phyloP scores from a whole-genome alignment of 768 basidiomycete species.

The Calocera viscosa region DNA sequence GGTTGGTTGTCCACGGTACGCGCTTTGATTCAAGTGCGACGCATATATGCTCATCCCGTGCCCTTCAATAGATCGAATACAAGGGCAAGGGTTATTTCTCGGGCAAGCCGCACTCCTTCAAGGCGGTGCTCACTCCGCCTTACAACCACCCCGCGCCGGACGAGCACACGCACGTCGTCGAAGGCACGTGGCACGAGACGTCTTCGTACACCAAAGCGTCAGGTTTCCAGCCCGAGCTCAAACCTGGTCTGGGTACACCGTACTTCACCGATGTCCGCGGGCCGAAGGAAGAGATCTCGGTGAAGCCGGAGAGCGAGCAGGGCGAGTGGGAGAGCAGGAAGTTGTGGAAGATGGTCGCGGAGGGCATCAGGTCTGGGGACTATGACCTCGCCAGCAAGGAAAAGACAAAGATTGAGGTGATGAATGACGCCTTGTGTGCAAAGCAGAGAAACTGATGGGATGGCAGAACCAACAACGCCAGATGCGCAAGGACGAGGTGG shows the following conservation, averaged over 20 bases:
- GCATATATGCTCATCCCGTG: conserved; percentile 16
- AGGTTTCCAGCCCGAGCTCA: conserved; percentile 36
- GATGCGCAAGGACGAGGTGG: conserved; percentile 65
- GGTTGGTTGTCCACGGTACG: conserved; percentile 46
- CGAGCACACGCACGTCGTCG: conserved; percentile 41
- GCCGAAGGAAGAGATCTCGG: conserved; percentile 63
- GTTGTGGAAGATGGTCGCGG: conserved; percentile 76
- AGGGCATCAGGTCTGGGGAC: conserved; percentile 81
- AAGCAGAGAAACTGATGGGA: conserved; percentile 3
- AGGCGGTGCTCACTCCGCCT: conserved; percentile 55
- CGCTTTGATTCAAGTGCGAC: neutral
- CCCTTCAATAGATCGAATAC: conserved; percentile 64
- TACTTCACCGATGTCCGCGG: conserved; percentile 66
- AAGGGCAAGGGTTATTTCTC: conserved; percentile 93
- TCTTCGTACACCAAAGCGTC: conserved; percentile 20
- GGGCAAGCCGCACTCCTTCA: conserved; percentile 87
- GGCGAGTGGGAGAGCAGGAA: conserved; percentile 77
- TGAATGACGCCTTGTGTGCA: conserved; percentile 11
- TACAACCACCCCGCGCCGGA: conserved; percentile 29
- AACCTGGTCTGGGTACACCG: conserved; percentile 26
- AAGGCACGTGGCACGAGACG: conserved; percentile 70
- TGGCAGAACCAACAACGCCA: conserved; percentile 83
- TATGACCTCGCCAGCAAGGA: conserved; percentile 83
- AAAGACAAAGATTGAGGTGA: conserved; percentile 83
- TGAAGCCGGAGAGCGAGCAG: conserved; percentile 38